Evolutionary conservation across 345 rosid genomes (phyloP).

Genomic region (Eucalyptus marginata): DNA sequence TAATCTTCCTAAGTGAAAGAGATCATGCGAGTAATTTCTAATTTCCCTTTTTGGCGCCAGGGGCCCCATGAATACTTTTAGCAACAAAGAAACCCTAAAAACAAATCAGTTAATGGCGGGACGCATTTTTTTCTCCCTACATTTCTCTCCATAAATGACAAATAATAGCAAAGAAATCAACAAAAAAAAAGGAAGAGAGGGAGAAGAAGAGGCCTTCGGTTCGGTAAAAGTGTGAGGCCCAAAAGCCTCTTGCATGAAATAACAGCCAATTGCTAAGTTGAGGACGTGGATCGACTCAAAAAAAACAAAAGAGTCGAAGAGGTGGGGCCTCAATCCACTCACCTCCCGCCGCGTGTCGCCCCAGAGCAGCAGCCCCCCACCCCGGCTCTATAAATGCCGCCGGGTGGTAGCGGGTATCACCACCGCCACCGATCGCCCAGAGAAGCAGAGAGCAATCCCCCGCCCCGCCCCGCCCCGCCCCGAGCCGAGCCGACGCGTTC

Average conservation of each 20-base stretch:
- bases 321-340: conserved; percentile 7
- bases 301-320: rapidly evolving
- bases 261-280: neutral
- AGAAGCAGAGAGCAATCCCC: neutral
- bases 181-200: rapidly evolving
- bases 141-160: neutral
- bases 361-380: neutral
- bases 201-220: neutral
- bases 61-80: neutral
- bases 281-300: neutral
- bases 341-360: conserved; percentile 7
- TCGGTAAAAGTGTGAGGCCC: neutral
- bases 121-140: neutral
- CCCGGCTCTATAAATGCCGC: neutral
- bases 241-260: neutral
- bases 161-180: neutral
- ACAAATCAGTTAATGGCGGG: neutral
- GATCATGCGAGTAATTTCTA: neutral
- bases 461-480: no score
- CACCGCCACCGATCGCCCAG: neutral
- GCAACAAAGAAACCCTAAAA: neutral
- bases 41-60: neutral
- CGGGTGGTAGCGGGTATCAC: neutral
- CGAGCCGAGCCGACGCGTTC: neutral
- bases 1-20: neutral